Percentiles rank a stretch among this genome's conserved stretches.
These are phyloP conservation scores for Lepidopterella palustris DNA, from an alignment of 495 filamentous ascomycete genomes.

Conservation along the genomic window DNA sequence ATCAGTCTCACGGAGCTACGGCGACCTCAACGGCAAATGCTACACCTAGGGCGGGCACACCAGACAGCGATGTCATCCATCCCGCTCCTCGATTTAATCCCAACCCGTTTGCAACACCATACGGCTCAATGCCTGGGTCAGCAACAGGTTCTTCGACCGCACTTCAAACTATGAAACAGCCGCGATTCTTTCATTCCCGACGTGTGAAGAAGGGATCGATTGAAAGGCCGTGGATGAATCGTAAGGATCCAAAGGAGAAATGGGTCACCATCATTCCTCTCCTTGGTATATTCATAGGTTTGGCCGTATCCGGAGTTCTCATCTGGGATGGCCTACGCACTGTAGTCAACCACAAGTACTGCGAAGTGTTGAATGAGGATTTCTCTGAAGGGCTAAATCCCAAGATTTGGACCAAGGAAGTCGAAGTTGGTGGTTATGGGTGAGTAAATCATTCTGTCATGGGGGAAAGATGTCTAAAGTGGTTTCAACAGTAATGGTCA, in stretches of 20 bases:
- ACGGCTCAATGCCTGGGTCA: conserved; percentile 48
- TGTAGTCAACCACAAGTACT: conserved; percentile 70
- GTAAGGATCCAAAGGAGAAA: conserved; percentile 70
- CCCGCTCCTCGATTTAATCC: not conserved
- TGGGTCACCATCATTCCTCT: conserved; percentile 77
- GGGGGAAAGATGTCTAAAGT: conserved; percentile 4
- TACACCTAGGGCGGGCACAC: not conserved
- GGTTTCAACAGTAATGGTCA: conserved; percentile 59
- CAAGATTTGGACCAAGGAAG: conserved; percentile 68
- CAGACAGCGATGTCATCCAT: conserved; percentile 6
- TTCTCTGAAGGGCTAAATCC: conserved; percentile 56
- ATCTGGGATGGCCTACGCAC: conserved; percentile 63
- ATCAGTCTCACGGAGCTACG: not conserved
- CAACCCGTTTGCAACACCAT: conserved; percentile 56
- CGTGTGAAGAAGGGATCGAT: conserved; percentile 62
- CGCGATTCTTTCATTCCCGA: conserved; percentile 67
- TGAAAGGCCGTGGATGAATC: conserved; percentile 62
- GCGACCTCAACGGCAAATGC: not conserved
- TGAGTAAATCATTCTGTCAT: conserved; percentile 37
- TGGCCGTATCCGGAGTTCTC: conserved; percentile 59
- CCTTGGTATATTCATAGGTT: conserved; percentile 57
- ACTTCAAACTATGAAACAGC: conserved; percentile 30
- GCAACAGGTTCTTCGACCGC: conserved; percentile 33
- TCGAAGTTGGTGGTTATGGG: conserved; percentile 79
- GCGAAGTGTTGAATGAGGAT: conserved; percentile 61